Evolutionary conservation across 176 grass and related monocot genomes (phyloP).

Genomic region (Cenchrus fungigraminus): DNA sequence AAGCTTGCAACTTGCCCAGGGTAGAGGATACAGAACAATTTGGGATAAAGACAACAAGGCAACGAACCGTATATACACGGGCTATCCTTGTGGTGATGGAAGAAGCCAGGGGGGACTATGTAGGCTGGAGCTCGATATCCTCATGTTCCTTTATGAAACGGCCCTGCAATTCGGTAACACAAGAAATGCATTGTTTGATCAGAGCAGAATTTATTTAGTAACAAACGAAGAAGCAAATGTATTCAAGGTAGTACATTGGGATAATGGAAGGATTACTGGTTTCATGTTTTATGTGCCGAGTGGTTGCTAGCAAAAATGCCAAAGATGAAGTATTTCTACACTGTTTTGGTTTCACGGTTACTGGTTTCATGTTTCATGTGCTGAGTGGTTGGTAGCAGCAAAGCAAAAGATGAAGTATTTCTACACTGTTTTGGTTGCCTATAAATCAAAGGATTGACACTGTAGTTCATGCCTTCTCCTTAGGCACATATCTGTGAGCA

Average conservation of each 20-base stretch:
- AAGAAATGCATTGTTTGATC: constrained; percentile 4
- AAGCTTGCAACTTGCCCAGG: background rate
- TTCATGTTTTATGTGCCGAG: background rate
- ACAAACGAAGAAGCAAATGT: background rate
- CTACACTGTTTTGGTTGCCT: background rate
- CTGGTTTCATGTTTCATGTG: background rate
- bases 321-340: background rate
- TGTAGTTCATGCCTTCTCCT: background rate
- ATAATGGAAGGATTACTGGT: background rate
- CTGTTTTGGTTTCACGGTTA: background rate
- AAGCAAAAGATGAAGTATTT: background rate
- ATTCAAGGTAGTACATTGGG: background rate
- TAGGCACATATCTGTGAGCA: background rate
- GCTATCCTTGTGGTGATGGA: background rate
- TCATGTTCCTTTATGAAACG: constrained; percentile 53
- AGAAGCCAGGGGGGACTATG: background rate
- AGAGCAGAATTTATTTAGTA: background rate
- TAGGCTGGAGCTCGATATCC: constrained; percentile 21
- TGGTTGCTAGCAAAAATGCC: too few species aligned
- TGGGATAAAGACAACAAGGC: background rate
- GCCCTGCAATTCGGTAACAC: constrained; percentile 31
- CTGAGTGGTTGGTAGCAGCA: background rate
- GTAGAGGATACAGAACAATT: constrained; percentile 2
- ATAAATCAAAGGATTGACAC: background rate
- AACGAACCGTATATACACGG: background rate